Evolutionary conservation across 2,329 filamentous ascomycete species (phyloP), one percentile per base, ranked within the genome.

Genomic region (Coniosporium tulheliwenetii): DNA sequence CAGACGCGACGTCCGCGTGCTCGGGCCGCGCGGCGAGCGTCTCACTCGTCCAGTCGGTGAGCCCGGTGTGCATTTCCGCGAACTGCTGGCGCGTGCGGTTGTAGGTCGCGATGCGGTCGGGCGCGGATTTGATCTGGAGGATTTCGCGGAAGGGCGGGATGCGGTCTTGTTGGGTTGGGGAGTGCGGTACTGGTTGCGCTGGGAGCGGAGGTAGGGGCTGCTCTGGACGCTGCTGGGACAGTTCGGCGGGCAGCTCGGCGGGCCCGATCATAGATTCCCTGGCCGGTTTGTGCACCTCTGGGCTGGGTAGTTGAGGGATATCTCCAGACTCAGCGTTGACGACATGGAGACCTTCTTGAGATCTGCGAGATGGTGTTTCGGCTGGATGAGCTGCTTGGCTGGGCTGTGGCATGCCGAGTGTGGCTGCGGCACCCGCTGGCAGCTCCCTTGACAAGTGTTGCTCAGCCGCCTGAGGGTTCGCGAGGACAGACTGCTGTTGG

Each of bases 101-200:
- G 56, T 83, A 93, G 10, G 77, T 79, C 36, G 70, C 66, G 44
- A 91, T 82, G 14, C 86, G 77, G 48, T 91, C 79, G 10, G 69
- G 58, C 0, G 77, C 59, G 2, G 73, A 75, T 12, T 73, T 68
- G 39, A 91, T 68, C 8, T 73, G 75, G 50, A 85, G 69, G 45
- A 95, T 93, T 43, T 93, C 81, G 39, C 78, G 75, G 60, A 93
- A 87, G 1, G 71, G 65, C 47, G 72, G 68, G 32, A 73, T 63
- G 37, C 64, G 70, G 30, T 34, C n/a, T 41, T n/a, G 16, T 32
- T 9, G 44, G 39, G 48, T 53, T 42, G n/a, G 46, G 39, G 37
- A 32, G 4, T n/a, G 14, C 16, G 36, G 19, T 29, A 9, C 10
- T 36, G 9, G 41, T 31, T 19, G 30, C 9, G 26, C 15, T 19